Percentiles rank a stretch among this genome's conserved stretches.
phyloP scores from a whole-genome alignment of 495 filamentous ascomycete genomes.

The Hyphodiscus hymeniophilus region DNA sequence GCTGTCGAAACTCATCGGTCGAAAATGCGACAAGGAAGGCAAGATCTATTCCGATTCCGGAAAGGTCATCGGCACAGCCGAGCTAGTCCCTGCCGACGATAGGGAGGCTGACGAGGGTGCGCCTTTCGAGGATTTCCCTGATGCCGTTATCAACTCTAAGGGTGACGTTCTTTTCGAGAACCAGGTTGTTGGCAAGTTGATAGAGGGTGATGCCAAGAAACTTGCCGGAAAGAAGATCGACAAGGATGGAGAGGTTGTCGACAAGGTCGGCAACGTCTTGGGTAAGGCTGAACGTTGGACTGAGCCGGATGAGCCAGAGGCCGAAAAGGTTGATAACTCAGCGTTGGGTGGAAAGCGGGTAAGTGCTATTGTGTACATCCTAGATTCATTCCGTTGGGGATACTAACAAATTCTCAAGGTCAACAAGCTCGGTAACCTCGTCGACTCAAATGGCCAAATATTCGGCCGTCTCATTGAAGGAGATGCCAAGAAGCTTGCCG shows the following conservation, averaged over 20 bases:
- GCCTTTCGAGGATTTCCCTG: constrained; percentile 69
- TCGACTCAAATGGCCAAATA: constrained; percentile 65
- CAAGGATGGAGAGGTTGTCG: constrained; percentile 76
- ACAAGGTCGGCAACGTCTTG: constrained; percentile 70
- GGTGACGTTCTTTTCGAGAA: constrained; percentile 66
- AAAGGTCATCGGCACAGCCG: constrained; percentile 63
- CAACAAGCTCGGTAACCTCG: constrained; percentile 66
- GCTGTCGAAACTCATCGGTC: constrained; percentile 57
- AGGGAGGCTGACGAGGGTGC: constrained; percentile 56
- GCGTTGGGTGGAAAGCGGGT: constrained; percentile 72
- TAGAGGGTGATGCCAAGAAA: constrained; percentile 68
- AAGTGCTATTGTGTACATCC: constrained; percentile 40
- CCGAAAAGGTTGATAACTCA: constrained; percentile 50
- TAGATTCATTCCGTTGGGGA: too few relatives aligned
- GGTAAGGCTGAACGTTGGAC: constrained; percentile 69
- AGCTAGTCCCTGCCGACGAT: constrained; percentile 66
- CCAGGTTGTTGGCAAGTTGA: constrained; percentile 60
- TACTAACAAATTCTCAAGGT: constrained; percentile 36
- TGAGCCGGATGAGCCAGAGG: constrained; percentile 39
- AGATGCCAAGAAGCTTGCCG: constrained; percentile 58
- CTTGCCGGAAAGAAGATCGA: constrained; percentile 72
- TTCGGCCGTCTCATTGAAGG: constrained; percentile 71
- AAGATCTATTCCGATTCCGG: constrained; percentile 69
- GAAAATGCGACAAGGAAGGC: constrained; percentile 61
- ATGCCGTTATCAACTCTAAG: constrained; percentile 56